These are phyloP conservation scores for Acanthamoeba lenticulata DNA, from an alignment of 208 protist species.

Conservation along the genomic window DNA sequence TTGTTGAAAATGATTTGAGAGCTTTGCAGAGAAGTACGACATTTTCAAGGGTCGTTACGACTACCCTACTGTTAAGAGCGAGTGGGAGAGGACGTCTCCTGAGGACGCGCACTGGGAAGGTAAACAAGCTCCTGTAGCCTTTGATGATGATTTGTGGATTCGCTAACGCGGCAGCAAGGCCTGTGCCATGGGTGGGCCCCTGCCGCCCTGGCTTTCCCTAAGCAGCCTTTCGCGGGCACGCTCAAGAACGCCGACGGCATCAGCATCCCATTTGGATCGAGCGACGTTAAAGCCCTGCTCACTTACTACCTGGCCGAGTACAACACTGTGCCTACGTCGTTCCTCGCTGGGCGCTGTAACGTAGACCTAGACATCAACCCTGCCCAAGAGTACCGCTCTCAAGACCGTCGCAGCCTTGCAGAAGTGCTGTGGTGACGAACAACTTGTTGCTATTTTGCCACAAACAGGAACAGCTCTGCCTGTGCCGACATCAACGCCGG, in stretches of 20 bases:
- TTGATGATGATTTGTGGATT: background rate
- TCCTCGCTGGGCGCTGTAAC: background rate
- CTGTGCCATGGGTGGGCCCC: slow-evolving; percentile 47
- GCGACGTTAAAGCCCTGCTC: background rate
- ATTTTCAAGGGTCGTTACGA: slow-evolving; percentile 30
- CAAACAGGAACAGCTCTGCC: background rate
- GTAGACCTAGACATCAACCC: background rate
- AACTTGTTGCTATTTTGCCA: background rate
- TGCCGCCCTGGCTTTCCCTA: background rate
- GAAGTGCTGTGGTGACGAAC: background rate
- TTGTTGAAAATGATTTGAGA: background rate
- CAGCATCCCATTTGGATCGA: background rate
- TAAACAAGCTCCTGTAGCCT: background rate
- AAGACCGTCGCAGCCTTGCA: background rate
- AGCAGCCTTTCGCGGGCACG: background rate
- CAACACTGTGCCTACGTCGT: background rate
- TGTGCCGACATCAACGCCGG: background rate
- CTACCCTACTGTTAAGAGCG: slow-evolving; percentile 16
- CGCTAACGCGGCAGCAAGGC: background rate
- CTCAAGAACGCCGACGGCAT: slow-evolving; percentile 3
- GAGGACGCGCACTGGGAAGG: background rate
- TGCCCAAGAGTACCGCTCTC: background rate
- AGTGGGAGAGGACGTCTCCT: slow-evolving; percentile 27
- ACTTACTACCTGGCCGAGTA: slow-evolving; percentile 45
- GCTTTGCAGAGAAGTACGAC: slow-evolving; percentile 56